Percentiles rank a stretch among this genome's conserved stretches.
Conservation (phyloP, 768 basidiomycete species). For the Leccinum longicurvipes region DNA sequence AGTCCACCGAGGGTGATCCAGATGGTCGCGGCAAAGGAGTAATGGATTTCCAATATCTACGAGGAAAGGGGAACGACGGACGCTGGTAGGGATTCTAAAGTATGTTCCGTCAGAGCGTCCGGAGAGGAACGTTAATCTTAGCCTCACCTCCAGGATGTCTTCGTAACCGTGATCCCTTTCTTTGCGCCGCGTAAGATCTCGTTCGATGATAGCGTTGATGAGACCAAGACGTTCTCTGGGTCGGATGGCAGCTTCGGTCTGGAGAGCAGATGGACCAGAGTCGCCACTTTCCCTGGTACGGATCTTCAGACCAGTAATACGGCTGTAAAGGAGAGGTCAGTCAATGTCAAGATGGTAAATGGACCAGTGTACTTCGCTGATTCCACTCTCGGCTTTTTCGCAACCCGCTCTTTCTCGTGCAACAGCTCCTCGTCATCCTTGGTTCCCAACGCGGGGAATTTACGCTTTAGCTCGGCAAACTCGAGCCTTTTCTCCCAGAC, state of each 20-base stretch:
- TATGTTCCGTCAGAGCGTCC: constrained; percentile 3
- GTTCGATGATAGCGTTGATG: constrained; percentile 53
- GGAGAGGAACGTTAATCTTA: not conserved
- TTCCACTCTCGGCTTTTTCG: constrained; percentile 52
- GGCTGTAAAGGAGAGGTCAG: constrained; percentile 28
- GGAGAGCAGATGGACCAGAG: constrained; percentile 34
- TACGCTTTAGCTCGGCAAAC: constrained; percentile 77
- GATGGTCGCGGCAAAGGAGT: constrained; percentile 37
- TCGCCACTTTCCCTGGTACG: constrained; percentile 46
- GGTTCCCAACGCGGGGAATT: constrained; percentile 56
- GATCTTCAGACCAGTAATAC: constrained; percentile 51
- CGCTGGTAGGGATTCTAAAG: constrained; percentile 69
- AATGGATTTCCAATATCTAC: constrained; percentile 66
- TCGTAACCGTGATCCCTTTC: constrained; percentile 83
- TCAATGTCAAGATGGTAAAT: not conserved
- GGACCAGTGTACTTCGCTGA: constrained; percentile 8
- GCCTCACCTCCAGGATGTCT: constrained; percentile 75
- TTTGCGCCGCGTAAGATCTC: constrained; percentile 62
- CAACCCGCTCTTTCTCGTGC: constrained; percentile 65
- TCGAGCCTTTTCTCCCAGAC: constrained; percentile 80
- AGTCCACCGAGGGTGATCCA: constrained; percentile 28
- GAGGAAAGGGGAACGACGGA: constrained; percentile 51
- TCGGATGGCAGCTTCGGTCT: constrained; percentile 48
- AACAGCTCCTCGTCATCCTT: constrained; percentile 72
- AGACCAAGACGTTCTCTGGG: constrained; percentile 64